These are phyloP conservation scores for Hirsutella thompsonii DNA, from an alignment of 2,329 filamentous ascomycete genomes.

Conservation along the genomic window DNA sequence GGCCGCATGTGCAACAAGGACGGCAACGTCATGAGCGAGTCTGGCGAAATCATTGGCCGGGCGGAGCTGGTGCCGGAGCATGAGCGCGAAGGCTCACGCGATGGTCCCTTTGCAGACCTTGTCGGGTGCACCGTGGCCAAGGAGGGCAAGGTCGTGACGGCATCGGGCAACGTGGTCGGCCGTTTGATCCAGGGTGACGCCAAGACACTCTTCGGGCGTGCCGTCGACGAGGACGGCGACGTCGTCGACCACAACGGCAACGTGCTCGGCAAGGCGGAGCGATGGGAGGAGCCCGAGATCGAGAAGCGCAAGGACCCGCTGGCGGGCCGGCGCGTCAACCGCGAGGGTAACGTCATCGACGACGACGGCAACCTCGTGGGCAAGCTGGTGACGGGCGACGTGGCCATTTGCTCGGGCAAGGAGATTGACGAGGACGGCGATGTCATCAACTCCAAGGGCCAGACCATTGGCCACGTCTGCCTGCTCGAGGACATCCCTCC, in stretches of 20 bases:
- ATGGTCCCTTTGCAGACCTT: constrained; percentile 58
- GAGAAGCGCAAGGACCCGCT: constrained; percentile 39
- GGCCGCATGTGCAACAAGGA: constrained; percentile 61
- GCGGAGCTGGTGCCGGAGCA: constrained; percentile 56
- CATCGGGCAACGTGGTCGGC: constrained; percentile 58
- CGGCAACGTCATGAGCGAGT: constrained; percentile 59
- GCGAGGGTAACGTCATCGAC: constrained; percentile 45
- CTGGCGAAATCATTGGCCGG: constrained; percentile 55
- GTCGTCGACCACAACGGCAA: constrained; percentile 66
- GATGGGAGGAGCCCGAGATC: constrained; percentile 43
- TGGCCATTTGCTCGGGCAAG: constrained; percentile 52
- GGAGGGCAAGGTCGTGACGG: constrained; percentile 55
- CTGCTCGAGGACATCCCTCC: constrained; percentile 45
- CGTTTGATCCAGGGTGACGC: constrained; percentile 56
- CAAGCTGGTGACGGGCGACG: constrained; percentile 55
- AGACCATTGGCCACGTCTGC: constrained; percentile 53
- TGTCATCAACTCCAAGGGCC: constrained; percentile 56
- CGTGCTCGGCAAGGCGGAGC: constrained; percentile 41
- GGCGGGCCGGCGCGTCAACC: constrained; percentile 41
- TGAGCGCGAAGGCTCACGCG: constrained; percentile 48
- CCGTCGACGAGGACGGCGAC: constrained; percentile 72
- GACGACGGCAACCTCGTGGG: constrained; percentile 48
- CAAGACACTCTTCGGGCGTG: constrained; percentile 59
- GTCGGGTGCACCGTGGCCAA: constrained; percentile 52
- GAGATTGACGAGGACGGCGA: constrained; percentile 60